Evolutionary conservation across 441 rosid species (phyloP).

Genomic region (Euphorbia corollata): DNA sequence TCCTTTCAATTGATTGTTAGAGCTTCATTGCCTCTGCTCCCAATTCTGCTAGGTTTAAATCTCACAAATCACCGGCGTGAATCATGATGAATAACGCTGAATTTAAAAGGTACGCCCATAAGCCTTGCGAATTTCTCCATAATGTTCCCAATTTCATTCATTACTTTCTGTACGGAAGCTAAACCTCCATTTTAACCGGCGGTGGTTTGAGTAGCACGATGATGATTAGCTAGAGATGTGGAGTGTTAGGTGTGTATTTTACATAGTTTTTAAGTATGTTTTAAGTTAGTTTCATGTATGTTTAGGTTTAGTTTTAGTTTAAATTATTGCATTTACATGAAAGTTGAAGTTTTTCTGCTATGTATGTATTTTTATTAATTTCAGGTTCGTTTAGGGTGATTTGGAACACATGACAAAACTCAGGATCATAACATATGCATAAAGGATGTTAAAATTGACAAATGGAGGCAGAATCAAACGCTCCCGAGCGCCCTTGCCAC

Average conservation of each 20-base stretch:
- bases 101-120: slow-evolving; percentile 92
- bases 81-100: slow-evolving; percentile 71
- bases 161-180: slow-evolving; percentile 45
- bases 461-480: no score
- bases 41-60: slow-evolving; percentile 47
- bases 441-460: no score
- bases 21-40: slow-evolving; percentile 57
- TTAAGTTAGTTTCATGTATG: no score
- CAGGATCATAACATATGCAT: no score
- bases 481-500: no score
- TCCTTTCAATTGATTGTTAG: slow-evolving; percentile 63
- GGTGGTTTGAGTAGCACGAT: slow-evolving; percentile 37
- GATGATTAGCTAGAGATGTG: slow-evolving; percentile 65
- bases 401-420: no score
- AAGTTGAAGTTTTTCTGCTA: no score
- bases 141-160: slow-evolving; percentile 78
- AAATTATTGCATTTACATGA: no score
- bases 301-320: no score
- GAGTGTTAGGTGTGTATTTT: slow-evolving; percentile 27
- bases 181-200: slow-evolving; percentile 25
- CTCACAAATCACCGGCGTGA: slow-evolving; percentile 57
- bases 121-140: slow-evolving; percentile 92
- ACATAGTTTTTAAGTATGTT: no score
- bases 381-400: no score
- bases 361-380: no score